These are phyloP conservation scores for Penicillium sp. DNA, from an alignment of 2,329 filamentous ascomycete species.

Conservation along the genomic window DNA sequence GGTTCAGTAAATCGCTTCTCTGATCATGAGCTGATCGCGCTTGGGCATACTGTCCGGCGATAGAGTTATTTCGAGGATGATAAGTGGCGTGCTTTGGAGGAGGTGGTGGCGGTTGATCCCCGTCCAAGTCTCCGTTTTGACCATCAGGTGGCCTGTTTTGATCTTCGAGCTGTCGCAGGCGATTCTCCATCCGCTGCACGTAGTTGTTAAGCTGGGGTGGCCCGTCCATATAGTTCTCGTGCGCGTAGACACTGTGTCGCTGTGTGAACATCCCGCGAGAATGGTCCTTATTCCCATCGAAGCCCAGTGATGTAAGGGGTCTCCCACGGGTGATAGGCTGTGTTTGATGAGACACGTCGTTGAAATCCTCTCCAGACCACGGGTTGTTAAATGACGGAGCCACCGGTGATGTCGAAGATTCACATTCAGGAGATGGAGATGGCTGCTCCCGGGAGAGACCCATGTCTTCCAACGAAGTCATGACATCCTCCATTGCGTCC, in stretches of 20 bases:
- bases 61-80: slow-evolving; percentile 39
- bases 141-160: slow-evolving; percentile 38
- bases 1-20: slow-evolving; percentile 60
- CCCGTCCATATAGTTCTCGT: slow-evolving; percentile 43
- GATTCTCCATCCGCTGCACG: slow-evolving; percentile 84
- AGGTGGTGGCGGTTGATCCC: slow-evolving; percentile 53
- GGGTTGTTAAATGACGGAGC: slow-evolving; percentile 54
- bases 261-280: slow-evolving; percentile 55
- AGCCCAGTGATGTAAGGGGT: slow-evolving; percentile 69
- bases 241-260: slow-evolving; percentile 36
- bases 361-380: slow-evolving; percentile 89
- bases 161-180: slow-evolving; percentile 64
- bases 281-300: slow-evolving; percentile 48
- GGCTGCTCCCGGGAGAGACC: slow-evolving; percentile 53
- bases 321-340: slow-evolving; percentile 40
- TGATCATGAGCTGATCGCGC: slow-evolving; percentile 63
- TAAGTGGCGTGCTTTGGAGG: slow-evolving; percentile 52
- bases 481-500: slow-evolving; percentile 96
- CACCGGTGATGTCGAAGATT: slow-evolving; percentile 43
- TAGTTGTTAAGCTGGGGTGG: slow-evolving; percentile 76
- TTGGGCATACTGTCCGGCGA: slow-evolving; percentile 33
- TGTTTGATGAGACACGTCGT: slow-evolving; percentile 39
- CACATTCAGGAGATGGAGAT: slow-evolving; percentile 27
- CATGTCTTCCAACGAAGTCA: slow-evolving; percentile 89
- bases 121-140: slow-evolving; percentile 49